A percentile compares a stretch with the other conserved stretches of the same genome.
Evolutionary conservation across 2,329 filamentous ascomycete genomes (phyloP).

Genomic region (Atkinsonella hypoxylon): DNA sequence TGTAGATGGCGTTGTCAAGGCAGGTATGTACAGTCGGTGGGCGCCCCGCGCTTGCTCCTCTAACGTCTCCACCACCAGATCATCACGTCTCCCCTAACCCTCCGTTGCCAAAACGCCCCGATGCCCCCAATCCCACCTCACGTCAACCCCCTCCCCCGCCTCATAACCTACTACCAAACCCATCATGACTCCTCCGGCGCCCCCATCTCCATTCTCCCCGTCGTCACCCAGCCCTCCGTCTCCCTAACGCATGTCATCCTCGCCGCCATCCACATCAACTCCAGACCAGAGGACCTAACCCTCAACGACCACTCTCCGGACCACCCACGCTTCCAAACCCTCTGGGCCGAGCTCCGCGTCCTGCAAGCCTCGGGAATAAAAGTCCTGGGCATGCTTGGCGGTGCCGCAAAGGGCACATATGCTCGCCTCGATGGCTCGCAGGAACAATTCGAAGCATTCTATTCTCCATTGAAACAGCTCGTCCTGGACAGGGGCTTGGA

Average conservation of each 20-base stretch:
- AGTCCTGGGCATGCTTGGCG: conserved; percentile 78
- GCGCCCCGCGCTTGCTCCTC: too few species aligned
- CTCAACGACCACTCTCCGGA: conserved; percentile 69
- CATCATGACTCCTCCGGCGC: conserved; percentile 33
- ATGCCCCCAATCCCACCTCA: conserved; percentile 22
- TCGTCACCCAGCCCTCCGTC: conserved; percentile 35
- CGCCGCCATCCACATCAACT: conserved; percentile 76
- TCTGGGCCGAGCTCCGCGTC: conserved; percentile 68
- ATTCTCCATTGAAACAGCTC: conserved; percentile 53
- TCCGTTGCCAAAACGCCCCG: not conserved
- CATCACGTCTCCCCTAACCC: too few species aligned
- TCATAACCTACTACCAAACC: conserved; percentile 44
- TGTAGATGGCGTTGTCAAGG: too few species aligned
- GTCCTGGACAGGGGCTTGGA: conserved; percentile 51
- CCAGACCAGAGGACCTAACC: conserved; percentile 50
- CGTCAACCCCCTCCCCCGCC: conserved; percentile 27
- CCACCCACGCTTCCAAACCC: conserved; percentile 52
- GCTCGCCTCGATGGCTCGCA: conserved; percentile 40
- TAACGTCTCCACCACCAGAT: too few species aligned
- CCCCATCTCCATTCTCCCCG: conserved; percentile 40
- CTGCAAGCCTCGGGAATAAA: conserved; percentile 65
- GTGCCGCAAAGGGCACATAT: conserved; percentile 67
- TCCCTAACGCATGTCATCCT: conserved; percentile 70
- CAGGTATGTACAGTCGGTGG: too few species aligned
- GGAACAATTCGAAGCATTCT: conserved; percentile 60